These are phyloP conservation scores for Zasmidium cellare DNA, from an alignment of 2,329 filamentous ascomycete genomes.

Conservation along the genomic window DNA sequence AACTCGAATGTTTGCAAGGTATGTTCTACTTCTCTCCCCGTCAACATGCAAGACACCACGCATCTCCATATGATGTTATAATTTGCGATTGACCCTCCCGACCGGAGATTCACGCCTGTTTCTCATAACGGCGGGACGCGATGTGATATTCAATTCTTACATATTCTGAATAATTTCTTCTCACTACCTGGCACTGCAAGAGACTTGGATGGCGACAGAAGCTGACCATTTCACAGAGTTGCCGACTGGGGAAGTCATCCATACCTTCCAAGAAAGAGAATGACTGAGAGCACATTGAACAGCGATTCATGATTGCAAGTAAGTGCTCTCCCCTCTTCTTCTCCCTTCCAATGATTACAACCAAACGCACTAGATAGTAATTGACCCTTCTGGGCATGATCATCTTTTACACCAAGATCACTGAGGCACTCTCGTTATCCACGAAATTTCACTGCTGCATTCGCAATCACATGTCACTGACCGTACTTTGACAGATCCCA, in stretches of 20 bases:
- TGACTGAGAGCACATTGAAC: neutral
- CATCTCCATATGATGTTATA: constrained; percentile 77
- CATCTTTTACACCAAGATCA: constrained; percentile 42
- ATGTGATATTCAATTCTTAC: constrained; percentile 93
- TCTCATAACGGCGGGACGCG: constrained; percentile 71
- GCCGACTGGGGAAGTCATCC: neutral
- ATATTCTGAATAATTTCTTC: constrained; percentile 77
- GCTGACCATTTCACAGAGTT: neutral
- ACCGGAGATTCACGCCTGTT: constrained; percentile 90
- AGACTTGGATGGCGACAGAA: neutral
- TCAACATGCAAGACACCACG: neutral
- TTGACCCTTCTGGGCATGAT: constrained; percentile 39
- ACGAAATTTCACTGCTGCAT: neutral
- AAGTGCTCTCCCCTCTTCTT: neutral
- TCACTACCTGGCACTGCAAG: neutral
- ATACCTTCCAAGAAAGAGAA: neutral
- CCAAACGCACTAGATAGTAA: constrained; percentile 58
- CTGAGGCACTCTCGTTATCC: constrained; percentile 28
- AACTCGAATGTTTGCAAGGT: constrained; percentile 5
- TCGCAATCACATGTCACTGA: too few relatives aligned
- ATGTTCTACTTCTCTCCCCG: neutral
- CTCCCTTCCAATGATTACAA: constrained; percentile 29
- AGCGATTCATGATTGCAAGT: neutral
- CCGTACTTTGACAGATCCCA: too few relatives aligned
- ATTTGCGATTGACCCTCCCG: constrained; percentile 96